Conservation (phyloP, 2,329 filamentous ascomycete genomes). For the Calonectria henricotiae region DNA sequence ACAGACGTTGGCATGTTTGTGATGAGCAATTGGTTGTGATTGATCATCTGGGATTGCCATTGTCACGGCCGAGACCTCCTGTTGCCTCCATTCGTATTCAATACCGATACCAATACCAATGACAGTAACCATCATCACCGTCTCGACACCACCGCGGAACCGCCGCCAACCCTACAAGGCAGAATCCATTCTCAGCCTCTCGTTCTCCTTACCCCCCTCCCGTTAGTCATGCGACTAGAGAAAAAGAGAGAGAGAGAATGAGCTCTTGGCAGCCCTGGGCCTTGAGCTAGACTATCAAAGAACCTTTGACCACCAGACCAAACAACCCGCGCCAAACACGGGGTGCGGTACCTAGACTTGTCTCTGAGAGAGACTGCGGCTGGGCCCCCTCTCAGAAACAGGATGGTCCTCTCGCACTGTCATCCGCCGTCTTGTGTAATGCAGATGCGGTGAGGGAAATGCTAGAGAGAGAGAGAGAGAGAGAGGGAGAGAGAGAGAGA, state of each 20-base stretch:
- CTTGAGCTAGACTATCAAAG: neutral
- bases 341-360: constrained; percentile 8
- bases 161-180: constrained; percentile 1
- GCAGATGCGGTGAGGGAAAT: constrained; percentile 21
- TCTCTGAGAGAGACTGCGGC: neutral
- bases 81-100: neutral
- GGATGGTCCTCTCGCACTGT: constrained; percentile 15
- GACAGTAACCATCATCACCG: neutral
- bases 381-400: constrained; percentile 1
- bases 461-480: neutral
- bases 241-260: neutral
- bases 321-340: neutral
- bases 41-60: constrained; percentile 9
- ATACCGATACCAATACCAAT: neutral
- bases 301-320: neutral
- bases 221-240: neutral
- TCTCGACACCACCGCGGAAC: neutral
- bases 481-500: no score
- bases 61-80: neutral
- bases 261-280: neutral
- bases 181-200: neutral
- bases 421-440: neutral
- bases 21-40: neutral
- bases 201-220: neutral
- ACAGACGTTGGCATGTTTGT: constrained; percentile 6